Conservation (phyloP, 345 rosid species). For the Psidium guajava region DNA sequence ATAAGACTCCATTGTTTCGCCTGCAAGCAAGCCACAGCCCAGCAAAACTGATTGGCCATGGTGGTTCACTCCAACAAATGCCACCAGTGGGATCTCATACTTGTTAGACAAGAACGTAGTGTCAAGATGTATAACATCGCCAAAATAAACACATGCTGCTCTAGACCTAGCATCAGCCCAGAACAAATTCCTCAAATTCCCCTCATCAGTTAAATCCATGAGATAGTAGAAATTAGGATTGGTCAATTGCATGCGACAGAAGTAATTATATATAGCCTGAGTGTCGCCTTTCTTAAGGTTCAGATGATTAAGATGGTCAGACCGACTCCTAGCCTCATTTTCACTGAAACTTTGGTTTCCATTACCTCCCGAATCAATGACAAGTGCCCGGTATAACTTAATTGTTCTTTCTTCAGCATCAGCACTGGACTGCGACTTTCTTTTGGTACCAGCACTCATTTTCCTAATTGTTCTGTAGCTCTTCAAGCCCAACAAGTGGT, state of each 20-base stretch:
- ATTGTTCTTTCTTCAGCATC: slow-evolving; percentile 9
- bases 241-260: slow-evolving; percentile 24
- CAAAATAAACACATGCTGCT: slow-evolving; percentile 10
- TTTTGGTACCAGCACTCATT: slow-evolving; percentile 2
- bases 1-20: slow-evolving; percentile 11
- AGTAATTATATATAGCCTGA: slow-evolving; percentile 14
- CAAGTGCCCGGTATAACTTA: slow-evolving; percentile 16
- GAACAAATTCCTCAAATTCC: slow-evolving; percentile 15
- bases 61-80: slow-evolving; percentile 17
- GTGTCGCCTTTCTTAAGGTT: slow-evolving; percentile 13
- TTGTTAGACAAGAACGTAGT: slow-evolving; percentile 8
- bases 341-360: neutral
- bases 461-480: slow-evolving; percentile 11
- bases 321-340: neutral
- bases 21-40: slow-evolving; percentile 20
- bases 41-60: slow-evolving; percentile 19
- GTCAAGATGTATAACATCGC: slow-evolving; percentile 14
- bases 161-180: slow-evolving; percentile 26
- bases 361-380: slow-evolving; percentile 3
- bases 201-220: slow-evolving; percentile 20
- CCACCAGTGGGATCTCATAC: slow-evolving; percentile 19
- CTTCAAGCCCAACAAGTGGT: slow-evolving; percentile 49
- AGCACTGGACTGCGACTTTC: neutral
- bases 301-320: slow-evolving; percentile 8
- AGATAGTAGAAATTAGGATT: slow-evolving; percentile 19